Percentiles rank a stretch among this genome's conserved stretches.
Conservation (phyloP, 805 yeast genomes). For the Vanderwaltozyma tropicalis region DNA sequence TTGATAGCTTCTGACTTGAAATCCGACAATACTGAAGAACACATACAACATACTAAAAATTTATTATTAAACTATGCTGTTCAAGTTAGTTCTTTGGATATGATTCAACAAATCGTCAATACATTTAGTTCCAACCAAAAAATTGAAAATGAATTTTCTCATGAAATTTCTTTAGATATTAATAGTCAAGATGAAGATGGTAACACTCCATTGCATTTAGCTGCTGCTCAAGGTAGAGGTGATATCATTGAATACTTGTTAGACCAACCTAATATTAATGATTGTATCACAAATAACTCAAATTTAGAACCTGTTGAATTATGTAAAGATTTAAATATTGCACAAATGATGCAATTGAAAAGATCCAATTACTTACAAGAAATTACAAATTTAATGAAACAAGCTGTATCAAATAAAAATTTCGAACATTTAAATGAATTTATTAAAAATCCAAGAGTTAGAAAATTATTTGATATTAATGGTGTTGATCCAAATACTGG, state of each 20-base stretch:
- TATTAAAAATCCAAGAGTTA: slow-evolving; percentile 61
- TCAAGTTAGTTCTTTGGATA: slow-evolving; percentile 66
- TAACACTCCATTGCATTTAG: slow-evolving; percentile 85
- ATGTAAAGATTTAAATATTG: slow-evolving; percentile 49
- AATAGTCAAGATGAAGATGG: slow-evolving; percentile 74
- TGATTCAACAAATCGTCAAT: slow-evolving; percentile 39
- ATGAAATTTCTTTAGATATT: slow-evolving; percentile 40
- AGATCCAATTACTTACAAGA: slow-evolving; percentile 71
- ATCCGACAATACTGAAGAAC: slow-evolving; percentile 19
- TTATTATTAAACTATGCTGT: slow-evolving; percentile 68
- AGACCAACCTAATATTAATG: slow-evolving; percentile 58
- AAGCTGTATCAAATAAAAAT: slow-evolving; percentile 60
- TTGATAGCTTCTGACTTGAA: slow-evolving; percentile 8
- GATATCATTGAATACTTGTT: slow-evolving; percentile 68
- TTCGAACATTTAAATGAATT: slow-evolving; percentile 52
- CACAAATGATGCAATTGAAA: slow-evolving; percentile 64
- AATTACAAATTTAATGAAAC: slow-evolving; percentile 55
- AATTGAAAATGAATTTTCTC: neutral
- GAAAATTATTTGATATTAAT: slow-evolving; percentile 76
- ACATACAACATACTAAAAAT: slow-evolving; percentile 33
- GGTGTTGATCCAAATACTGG: slow-evolving; percentile 92
- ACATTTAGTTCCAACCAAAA: slow-evolving; percentile 17
- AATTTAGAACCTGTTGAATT: slow-evolving; percentile 77
- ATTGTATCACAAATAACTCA: slow-evolving; percentile 61
- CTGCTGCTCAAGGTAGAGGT: slow-evolving; percentile 60